Percentiles rank a stretch among this genome's conserved stretches.
Conservation (phyloP, 192 early-diverging fungal genomes). For the Podila horticola region DNA sequence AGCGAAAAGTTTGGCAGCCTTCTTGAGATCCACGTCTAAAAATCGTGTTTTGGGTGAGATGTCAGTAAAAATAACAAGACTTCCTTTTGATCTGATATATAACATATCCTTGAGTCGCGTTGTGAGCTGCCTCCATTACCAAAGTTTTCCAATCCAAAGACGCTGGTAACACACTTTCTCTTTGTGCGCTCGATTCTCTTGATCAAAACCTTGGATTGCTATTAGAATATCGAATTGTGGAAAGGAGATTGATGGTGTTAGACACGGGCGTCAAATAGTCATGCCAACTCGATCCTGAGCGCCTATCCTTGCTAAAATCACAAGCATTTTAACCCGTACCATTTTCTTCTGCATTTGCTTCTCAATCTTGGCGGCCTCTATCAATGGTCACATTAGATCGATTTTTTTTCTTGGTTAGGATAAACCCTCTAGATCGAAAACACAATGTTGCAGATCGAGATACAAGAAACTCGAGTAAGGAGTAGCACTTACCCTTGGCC, state of each 20-base stretch:
- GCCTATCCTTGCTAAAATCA: not conserved
- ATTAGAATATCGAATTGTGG: not conserved
- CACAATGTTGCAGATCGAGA: not conserved
- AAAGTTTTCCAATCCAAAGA: constrained; percentile 90
- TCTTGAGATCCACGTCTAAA: constrained; percentile 93
- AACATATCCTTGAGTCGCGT: not conserved
- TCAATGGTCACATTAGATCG: constrained; percentile 24
- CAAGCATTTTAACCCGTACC: constrained; percentile 53
- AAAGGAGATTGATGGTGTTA: no score
- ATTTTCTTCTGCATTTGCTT: constrained; percentile 81
- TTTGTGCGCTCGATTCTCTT: constrained; percentile 92
- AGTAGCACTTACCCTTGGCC: constrained; percentile 48
- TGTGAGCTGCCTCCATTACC: constrained; percentile 57
- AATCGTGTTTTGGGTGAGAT: not conserved
- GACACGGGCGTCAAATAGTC: not conserved
- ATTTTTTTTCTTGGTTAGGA: no score
- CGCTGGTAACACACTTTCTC: constrained; percentile 89
- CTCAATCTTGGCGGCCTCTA: constrained; percentile 80
- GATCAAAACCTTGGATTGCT: constrained; percentile 78
- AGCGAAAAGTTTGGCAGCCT: constrained; percentile 96
- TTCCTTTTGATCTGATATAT: no score
- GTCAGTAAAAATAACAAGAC: not conserved
- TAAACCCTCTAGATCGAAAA: not conserved
- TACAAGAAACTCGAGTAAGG: no score
- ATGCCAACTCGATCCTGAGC: not conserved